These are phyloP conservation scores for Auriscalpium vulgare DNA, from an alignment of 768 basidiomycete species.

Conservation along the genomic window DNA sequence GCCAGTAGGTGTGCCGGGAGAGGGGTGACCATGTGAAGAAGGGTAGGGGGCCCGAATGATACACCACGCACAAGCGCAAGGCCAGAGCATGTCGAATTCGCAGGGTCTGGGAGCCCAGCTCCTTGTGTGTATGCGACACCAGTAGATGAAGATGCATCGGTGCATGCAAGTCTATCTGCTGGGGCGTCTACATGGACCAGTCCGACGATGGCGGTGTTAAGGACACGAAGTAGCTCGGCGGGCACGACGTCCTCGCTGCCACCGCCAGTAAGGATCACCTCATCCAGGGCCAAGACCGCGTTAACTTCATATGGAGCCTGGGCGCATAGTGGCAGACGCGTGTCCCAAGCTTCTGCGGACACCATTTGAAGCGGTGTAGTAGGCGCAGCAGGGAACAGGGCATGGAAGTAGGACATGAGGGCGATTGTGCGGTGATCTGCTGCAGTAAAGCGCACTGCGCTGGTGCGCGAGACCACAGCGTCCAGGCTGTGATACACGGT, in stretches of 20 bases:
- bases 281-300: conserved; percentile 46
- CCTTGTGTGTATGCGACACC: conserved; percentile 54
- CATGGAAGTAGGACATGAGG: conserved; percentile 75
- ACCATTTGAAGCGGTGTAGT: conserved; percentile 15
- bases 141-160: background rate
- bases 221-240: conserved; percentile 57
- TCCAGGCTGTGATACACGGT: conserved; percentile 25
- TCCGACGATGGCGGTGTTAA: conserved; percentile 78
- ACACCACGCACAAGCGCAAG: conserved; percentile 65
- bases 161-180: conserved; percentile 21
- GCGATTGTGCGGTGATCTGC: conserved; percentile 67
- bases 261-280: conserved; percentile 59
- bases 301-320: conserved; percentile 68
- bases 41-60: conserved; percentile 7
- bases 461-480: conserved; percentile 36
- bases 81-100: conserved; percentile 59
- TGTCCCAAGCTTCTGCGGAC: conserved; percentile 53
- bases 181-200: conserved; percentile 50
- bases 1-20: conserved; percentile 43
- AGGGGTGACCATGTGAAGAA: conserved; percentile 79
- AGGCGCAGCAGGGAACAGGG: conserved; percentile 27
- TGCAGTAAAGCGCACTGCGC: conserved; percentile 41
- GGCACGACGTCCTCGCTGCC: conserved; percentile 74
- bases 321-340: conserved; percentile 57
- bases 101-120: conserved; percentile 44